Evolutionary conservation across 768 basidiomycete genomes (phyloP), one percentile per base, ranked within the genome.

Genomic region (Leccinum pellstonianum): DNA sequence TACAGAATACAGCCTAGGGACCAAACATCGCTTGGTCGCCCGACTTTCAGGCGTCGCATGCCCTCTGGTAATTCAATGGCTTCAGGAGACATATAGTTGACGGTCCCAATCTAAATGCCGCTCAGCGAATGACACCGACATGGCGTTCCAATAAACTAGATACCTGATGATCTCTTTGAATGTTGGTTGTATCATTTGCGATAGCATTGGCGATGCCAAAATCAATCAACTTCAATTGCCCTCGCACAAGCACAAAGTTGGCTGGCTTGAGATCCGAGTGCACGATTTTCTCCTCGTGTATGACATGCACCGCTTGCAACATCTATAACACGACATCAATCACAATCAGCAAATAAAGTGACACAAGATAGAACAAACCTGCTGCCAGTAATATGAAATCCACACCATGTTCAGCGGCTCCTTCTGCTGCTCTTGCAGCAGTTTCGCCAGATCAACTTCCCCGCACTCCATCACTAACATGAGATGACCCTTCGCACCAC

Each of bases 161-260:
- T 66, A 93, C 93, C 83, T 95, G 94, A 69, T 93, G 91, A 66
- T 99, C 96, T 58, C 96, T 83, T 64, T 96, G 94, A 58, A 98
- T 98, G 68, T 99, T 98, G 3, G 96, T 98, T 2, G 96, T 99
- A 67, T 99, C 96, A 69, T 95, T 98, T 17, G 95, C 95, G 64
- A 99, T 96, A 9, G 95, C 95, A 70, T 98, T 98, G 14, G 96
- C 95, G 68, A 99, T 99, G n/a, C 96, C 96, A 69, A 99, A 99
- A 73, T 99, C 96, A 64, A 99, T 99, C 62, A 99, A 78, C 81
- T 99, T 99, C 58, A 99, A 79, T 64, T 93, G 90, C 5, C 96
- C 96, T 59, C 89, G 87, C 57, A 98, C 96, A 31, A 99, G 80
- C 21, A 99, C 95, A 65, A 99, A 99, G 74, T 99, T 99, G 4